Conservation (phyloP, 768 basidiomycete genomes). For the Gyrodon lividus region DNA sequence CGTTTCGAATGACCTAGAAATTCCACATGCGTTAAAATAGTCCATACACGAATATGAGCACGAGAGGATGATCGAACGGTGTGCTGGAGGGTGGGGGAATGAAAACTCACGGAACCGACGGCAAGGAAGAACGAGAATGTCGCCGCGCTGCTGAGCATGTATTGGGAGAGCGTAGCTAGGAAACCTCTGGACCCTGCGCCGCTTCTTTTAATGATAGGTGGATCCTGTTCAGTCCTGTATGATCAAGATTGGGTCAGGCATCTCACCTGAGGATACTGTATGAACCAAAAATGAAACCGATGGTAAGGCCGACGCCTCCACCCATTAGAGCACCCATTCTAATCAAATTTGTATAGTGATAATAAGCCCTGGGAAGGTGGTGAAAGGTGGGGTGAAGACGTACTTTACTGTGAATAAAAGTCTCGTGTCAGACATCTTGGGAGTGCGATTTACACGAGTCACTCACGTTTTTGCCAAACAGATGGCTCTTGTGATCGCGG, state of each 20-base stretch:
- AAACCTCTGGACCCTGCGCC: slow-evolving; percentile 91
- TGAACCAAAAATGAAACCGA: slow-evolving; percentile 95
- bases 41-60: slow-evolving; percentile 5
- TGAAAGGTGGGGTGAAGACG: slow-evolving; percentile 16
- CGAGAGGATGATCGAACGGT: background rate
- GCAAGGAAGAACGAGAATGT: slow-evolving; percentile 98
- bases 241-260: background rate
- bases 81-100: background rate
- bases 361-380: slow-evolving; percentile 6
- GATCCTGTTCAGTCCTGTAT: slow-evolving; percentile 6
- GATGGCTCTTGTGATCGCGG: slow-evolving; percentile 52
- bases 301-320: slow-evolving; percentile 91
- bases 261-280: slow-evolving; percentile 87
- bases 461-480: slow-evolving; percentile 75
- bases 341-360: slow-evolving; percentile 11
- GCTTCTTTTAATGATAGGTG: slow-evolving; percentile 46
- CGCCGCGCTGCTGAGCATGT: slow-evolving; percentile 97
- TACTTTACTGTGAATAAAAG: slow-evolving; percentile 54
- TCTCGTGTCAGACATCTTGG: slow-evolving; percentile 12
- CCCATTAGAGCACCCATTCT: slow-evolving; percentile 95
- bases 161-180: slow-evolving; percentile 90
- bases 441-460: background rate
- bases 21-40: background rate
- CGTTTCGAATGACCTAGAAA: slow-evolving; percentile 84
- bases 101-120: slow-evolving; percentile 74